These are phyloP conservation scores for Aspergillus sclerotialis DNA, from an alignment of 2,329 filamentous ascomycete genomes.

Conservation along the genomic window DNA sequence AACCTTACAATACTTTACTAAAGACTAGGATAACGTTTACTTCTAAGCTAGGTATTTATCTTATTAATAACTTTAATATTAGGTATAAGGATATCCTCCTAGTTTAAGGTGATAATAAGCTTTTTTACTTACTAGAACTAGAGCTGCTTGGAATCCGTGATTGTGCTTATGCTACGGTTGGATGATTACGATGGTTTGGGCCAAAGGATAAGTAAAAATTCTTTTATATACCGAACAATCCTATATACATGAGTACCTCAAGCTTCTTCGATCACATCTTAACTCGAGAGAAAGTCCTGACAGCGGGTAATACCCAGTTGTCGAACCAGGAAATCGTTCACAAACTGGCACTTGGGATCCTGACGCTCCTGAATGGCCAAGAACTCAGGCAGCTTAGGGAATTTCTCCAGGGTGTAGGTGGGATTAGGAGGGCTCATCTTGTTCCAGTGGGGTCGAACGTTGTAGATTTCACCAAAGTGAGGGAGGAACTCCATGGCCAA, in stretches of 20 bases:
- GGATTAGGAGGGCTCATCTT: conserved; percentile 11
- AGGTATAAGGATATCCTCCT: conserved; percentile 58
- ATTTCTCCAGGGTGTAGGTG: conserved; percentile 6
- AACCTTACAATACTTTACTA: conserved; percentile 44
- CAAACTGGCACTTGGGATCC: conserved; percentile 14
- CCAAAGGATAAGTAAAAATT: no score
- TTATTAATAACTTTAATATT: conserved; percentile 54
- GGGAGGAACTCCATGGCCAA: conserved; percentile 9
- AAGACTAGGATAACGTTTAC: conserved; percentile 57
- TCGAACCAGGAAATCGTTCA: conserved; percentile 11
- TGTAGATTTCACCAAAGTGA: conserved; percentile 9
- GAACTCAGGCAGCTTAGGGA: conserved; percentile 11
- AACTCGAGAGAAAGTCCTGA: no score
- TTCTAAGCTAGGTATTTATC: conserved; percentile 57
- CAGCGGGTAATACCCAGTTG: conserved; percentile 11
- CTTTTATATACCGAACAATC: no score
- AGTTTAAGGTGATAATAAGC: conserved; percentile 46
- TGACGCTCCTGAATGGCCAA: conserved; percentile 10
- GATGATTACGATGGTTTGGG: no score
- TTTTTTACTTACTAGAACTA: conserved; percentile 49
- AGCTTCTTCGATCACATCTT: no score
- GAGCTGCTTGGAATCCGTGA: conserved; percentile 50
- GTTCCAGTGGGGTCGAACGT: conserved; percentile 13
- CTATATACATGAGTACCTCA: no score
- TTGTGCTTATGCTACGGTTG: neutral